Base-by-base conservation (phyloP, 495 filamentous ascomycete genomes). In the Neurospora terricola region DNA sequence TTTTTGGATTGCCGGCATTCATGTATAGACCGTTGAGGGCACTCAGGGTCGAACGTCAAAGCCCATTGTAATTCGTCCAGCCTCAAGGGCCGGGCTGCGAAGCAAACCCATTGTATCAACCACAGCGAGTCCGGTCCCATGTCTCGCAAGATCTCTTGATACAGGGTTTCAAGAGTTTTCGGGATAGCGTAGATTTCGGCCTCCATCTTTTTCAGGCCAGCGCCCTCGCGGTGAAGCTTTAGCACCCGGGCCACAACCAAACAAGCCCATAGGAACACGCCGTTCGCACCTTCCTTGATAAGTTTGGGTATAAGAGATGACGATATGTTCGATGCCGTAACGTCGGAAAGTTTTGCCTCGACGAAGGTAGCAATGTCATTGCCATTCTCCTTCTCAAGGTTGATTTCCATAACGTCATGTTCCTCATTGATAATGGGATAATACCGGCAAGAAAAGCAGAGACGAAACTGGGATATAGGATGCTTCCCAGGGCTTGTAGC, bases 381-480 rank as follows among this genome's bases (percentile, higher is more conserved):
- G 4, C 54, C 1, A 66, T 84, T 83, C 43, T 81, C 72, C 0
- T 78, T 16, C 69, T 80, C 80, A 4, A 78, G 34, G 69, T 71
- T 75, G 5, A 83, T 76, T 48, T 78, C 73, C 10, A 40, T 71
- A 5, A 75, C 75, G 38, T 80, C 72, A 11, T 78, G 59, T 30
- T 30, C 27, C 27, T 30, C 27, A 34, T 62, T 62, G 11, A 80
- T 45, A 11, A 81, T 72, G 12, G 82, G 82, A 70, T 79, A 82
- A 70, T 81, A 79, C 2, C 82, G 82, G 72, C 83, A 83, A 23
- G 79, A 77, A 38, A 83, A 81, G 70, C 83, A 84, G 38, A 84
- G 80, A 3, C 37, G 77, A 69, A 81, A 70, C 27, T 30, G 27
- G 1, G 27, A 30, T 30, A 30, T 30, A 30, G 27, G 27, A 30